Percentiles rank a stretch among this genome's conserved stretches.
These are phyloP conservation scores for Phytophthora uliginosa DNA, from an alignment of 352 stramenopile species.

Conservation along the genomic window DNA sequence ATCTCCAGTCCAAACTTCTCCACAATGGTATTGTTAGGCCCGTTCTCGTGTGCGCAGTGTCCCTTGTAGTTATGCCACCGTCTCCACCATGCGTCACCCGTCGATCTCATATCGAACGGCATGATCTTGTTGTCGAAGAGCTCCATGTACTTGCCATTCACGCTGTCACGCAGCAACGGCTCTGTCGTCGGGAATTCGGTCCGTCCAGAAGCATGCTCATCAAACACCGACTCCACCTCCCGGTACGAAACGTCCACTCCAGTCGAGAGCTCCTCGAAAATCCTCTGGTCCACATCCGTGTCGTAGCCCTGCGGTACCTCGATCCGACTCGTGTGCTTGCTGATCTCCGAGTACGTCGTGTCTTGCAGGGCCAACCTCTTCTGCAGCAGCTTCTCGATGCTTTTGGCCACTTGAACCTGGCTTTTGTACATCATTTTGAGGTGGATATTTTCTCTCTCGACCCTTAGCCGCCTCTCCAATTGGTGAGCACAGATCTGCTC, in stretches of 20 bases:
- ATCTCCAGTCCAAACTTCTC: conserved; percentile 72
- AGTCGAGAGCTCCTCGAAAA: conserved; percentile 41
- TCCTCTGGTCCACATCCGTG: conserved; percentile 19
- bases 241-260: conserved; percentile 36
- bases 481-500: conserved; percentile 42
- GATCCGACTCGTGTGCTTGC: conserved; percentile 35
- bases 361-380: conserved; percentile 32
- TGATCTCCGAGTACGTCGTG: conserved; percentile 32
- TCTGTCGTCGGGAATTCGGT: conserved; percentile 34
- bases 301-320: conserved; percentile 27
- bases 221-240: conserved; percentile 45
- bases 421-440: conserved; percentile 52
- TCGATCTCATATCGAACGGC: conserved; percentile 46
- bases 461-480: conserved; percentile 26
- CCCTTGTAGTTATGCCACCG: conserved; percentile 44
- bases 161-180: conserved; percentile 41
- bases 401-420: conserved; percentile 39
- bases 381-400: conserved; percentile 38
- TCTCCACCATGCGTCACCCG: conserved; percentile 49
- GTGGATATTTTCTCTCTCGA: conserved; percentile 46
- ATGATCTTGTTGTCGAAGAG: conserved; percentile 51
- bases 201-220: conserved; percentile 22
- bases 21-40: conserved; percentile 58
- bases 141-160: conserved; percentile 59
- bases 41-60: conserved; percentile 31